Evolutionary conservation across 2,329 filamentous ascomycete genomes (phyloP), one percentile per base, ranked within the genome.

Genomic region (Penicillium crustosum): DNA sequence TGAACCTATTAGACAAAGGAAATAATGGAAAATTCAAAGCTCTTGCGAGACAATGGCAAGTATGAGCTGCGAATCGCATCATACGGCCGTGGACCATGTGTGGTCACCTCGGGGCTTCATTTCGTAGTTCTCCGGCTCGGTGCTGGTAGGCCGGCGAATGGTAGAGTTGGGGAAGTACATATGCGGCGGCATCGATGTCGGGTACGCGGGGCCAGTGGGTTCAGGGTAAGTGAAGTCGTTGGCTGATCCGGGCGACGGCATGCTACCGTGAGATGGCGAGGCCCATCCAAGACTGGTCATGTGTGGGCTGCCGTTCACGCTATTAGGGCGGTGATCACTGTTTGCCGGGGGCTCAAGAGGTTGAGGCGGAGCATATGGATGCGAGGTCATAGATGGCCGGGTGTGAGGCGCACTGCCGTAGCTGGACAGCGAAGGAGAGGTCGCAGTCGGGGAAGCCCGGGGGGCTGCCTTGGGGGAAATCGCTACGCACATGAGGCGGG

Each of bases 161-260:
- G 86, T 83, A 6, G 85, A 82, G 61, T 85, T 86, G 36, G 83
- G 81, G 65, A 92, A 93, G 73, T 92, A 93, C 78, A 91, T 85
- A 67, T 89, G 86, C 42, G 83, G 82, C 29, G 75, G 74, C 70
- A 77, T 75, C 17, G 73, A 71, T 29, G 69, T 73, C 10, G 74
- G 66, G 53, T 76, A 77, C 35, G 81, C 81, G 39, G 82, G 82
- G 49, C 84, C 82, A 27, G 79, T 80, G 5, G 86, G 85, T 66
- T 96, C 91, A 0, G 91, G 89, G 66, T 97, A 95, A 8, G 89
- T 86, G 70, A 95, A 96, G 61, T 90, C 86, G 63, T 91, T 93
- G 25, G 73, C 70, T 17, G 84, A 86, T 44, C 83, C 84, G 44
- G 92, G 89, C 9, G 89, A 88, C 10, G 89, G 86, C 64, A 91